These are phyloP conservation scores for Blastobotrys serpentis DNA, from an alignment of 1,139 yeast genomes.

Conservation along the genomic window DNA sequence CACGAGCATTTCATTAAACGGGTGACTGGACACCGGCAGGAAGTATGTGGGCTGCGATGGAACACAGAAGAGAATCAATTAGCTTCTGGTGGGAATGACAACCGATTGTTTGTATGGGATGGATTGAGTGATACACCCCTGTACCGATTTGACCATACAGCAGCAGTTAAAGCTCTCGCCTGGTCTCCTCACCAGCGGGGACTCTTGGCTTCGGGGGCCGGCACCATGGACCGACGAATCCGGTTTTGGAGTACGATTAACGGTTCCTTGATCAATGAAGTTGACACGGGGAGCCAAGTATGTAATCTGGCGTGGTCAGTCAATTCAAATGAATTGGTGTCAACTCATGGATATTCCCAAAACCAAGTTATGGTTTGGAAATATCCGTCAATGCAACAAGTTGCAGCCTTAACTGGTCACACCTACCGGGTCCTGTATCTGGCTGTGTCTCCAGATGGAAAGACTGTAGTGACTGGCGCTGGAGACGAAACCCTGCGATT, in stretches of 20 bases:
- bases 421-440: slow-evolving; percentile 88
- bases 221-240: slow-evolving; percentile 88
- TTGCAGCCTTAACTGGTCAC: slow-evolving; percentile 92
- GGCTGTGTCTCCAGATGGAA: slow-evolving; percentile 95
- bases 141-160: slow-evolving; percentile 80
- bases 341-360: slow-evolving; percentile 92
- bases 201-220: slow-evolving; percentile 92
- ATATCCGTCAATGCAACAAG: slow-evolving; percentile 87
- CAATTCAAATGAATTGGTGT: slow-evolving; percentile 86
- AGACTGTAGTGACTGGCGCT: slow-evolving; percentile 97
- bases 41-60: slow-evolving; percentile 96
- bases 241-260: slow-evolving; percentile 91
- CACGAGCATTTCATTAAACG: slow-evolving; percentile 78
- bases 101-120: slow-evolving; percentile 76
- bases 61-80: slow-evolving; percentile 75
- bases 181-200: slow-evolving; percentile 99
- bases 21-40: slow-evolving; percentile 80
- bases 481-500: slow-evolving; percentile 95
- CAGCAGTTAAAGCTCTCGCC: slow-evolving; percentile 94
- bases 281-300: slow-evolving; percentile 93
- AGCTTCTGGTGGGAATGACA: slow-evolving; percentile 69
- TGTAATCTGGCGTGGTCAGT: slow-evolving; percentile 93
- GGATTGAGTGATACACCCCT: slow-evolving; percentile 69
- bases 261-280: slow-evolving; percentile 69
- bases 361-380: slow-evolving; percentile 95